Evolutionary conservation across 106 monocot species (phyloP), one percentile per base, ranked within the genome.

Genomic region (Dendrobium huoshanense): DNA sequence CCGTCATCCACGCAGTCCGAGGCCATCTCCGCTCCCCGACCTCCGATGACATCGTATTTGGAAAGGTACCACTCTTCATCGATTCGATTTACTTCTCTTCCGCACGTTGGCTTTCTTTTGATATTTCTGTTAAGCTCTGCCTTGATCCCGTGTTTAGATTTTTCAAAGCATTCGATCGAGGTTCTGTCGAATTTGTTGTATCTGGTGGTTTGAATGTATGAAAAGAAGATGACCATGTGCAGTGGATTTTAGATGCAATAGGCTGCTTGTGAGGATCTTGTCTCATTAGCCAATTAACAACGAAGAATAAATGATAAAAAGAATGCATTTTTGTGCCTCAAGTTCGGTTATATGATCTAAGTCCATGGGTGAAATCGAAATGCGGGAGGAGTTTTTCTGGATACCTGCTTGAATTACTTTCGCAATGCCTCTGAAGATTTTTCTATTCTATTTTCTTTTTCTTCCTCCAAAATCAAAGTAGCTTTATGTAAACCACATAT

Each of bases 11-110:
- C 29, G 94, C 87, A 58, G 95, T 88, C 55, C 55, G 74, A 5
- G 98, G 98, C 24, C 91, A 85, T 83, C 75, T 98, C 82, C 94
- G 98, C 17, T 89, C 92, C 37, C 84, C 90, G 15, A 79, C 78
- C 41, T 89, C 88, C 75, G 41, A 41, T 37, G 98, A 98, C 78
- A 67, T 95, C 83, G 92, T 98, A 31, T 89, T 98, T 68, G 95
- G 95, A 33, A 94, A 91, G 92, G 97, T 97, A 55, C 43, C 9
- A 16, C 29, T 48, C 20, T 49, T 16, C 4, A 17, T 47, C 22
- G 9, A 19, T 13, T 54, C 25, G n/a, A 16, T 17, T 22, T 49
- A 20, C 22, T 3, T 42, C 29, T 20, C 5, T 70, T 19, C 1
- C 18, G 24, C 4, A 11, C 33, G 33, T 15, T 31, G 25, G 22